Percentiles rank a stretch among this genome's conserved stretches.
phyloP scores from a whole-genome alignment of 345 rosid species.

The Aethionema arabicum region DNA sequence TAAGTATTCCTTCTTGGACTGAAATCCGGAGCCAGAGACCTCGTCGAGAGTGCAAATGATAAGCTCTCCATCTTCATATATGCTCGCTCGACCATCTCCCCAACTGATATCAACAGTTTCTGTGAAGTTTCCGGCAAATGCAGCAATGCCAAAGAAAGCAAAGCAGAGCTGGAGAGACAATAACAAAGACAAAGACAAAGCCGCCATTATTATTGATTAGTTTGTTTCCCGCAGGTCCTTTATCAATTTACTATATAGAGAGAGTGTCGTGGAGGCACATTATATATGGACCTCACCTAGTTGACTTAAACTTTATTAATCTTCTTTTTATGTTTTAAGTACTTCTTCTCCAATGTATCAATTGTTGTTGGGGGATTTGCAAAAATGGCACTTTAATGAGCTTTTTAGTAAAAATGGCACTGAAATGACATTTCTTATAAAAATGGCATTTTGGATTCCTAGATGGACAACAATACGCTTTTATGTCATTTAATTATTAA shows the following conservation, averaged over 20 bases:
- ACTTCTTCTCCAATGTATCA: too few relatives aligned
- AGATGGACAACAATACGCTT: too few relatives aligned
- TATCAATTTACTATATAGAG: slow-evolving; percentile 18
- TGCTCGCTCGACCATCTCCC: slow-evolving; percentile 47
- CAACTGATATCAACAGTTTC: slow-evolving; percentile 42
- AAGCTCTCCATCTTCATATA: slow-evolving; percentile 43
- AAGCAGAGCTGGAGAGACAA: slow-evolving; percentile 21
- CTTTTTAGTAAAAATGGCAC: too few relatives aligned
- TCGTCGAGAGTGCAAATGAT: slow-evolving; percentile 46
- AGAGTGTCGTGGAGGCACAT: slow-evolving; percentile 40
- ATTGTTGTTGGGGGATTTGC: too few relatives aligned
- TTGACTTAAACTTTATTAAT: slow-evolving; percentile 8
- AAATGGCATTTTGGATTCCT: too few relatives aligned
- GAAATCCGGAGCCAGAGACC: slow-evolving; percentile 46
- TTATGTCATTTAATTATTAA: too few relatives aligned
- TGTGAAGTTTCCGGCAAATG: slow-evolving; percentile 41
- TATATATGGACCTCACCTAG: slow-evolving; percentile 27
- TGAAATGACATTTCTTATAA: too few relatives aligned
- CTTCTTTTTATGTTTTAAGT: too few relatives aligned
- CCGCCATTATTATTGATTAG: slow-evolving; percentile 14
- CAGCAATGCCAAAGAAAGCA: slow-evolving; percentile 32
- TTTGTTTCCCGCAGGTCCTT: too few relatives aligned
- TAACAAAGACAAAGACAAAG: slow-evolving; percentile 21
- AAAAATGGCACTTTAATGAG: too few relatives aligned
- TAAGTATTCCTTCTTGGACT: slow-evolving; percentile 45